Evolutionary conservation across 768 basidiomycete species (phyloP).

Genomic region (Asterophora parasitica): DNA sequence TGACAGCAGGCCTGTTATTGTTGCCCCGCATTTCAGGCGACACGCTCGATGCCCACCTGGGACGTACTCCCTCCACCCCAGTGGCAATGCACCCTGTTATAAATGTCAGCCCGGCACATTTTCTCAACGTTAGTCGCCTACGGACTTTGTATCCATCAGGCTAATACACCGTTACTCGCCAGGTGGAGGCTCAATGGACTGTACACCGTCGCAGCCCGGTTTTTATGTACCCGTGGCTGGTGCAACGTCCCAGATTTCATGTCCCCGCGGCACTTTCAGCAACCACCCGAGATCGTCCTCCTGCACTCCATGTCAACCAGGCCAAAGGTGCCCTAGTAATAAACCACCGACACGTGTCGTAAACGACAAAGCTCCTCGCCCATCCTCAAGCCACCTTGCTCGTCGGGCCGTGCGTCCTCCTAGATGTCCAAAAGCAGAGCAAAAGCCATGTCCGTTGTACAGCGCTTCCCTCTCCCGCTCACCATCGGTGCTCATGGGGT

Average conservation of each 20-base stretch:
- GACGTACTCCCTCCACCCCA: conserved; percentile 5
- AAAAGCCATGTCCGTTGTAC: conserved; percentile 7
- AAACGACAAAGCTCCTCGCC: neutral
- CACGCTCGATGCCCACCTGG: conserved; percentile 7
- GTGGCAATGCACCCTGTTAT: conserved; percentile 6
- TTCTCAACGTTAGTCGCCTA: conserved; percentile 1
- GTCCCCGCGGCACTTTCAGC: neutral
- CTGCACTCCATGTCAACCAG: conserved; percentile 9
- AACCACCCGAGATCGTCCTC: conserved; percentile 3
- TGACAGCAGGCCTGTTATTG: neutral
- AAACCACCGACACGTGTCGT: neutral
- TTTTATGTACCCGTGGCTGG: no score
- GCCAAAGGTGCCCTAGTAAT: neutral
- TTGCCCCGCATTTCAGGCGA: neutral
- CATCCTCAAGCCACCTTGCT: neutral
- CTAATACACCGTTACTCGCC: no score
- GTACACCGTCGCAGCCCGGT: no score
- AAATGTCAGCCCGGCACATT: conserved; percentile 4
- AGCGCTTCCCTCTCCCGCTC: neutral
- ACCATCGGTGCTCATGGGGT: neutral
- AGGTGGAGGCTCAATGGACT: no score
- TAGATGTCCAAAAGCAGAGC: neutral
- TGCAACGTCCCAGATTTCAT: no score
- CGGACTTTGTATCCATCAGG: no score
- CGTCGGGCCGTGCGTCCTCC: neutral